These are phyloP conservation scores for Ricinus communis DNA, from an alignment of 345 rosid genomes.

Conservation along the genomic window DNA sequence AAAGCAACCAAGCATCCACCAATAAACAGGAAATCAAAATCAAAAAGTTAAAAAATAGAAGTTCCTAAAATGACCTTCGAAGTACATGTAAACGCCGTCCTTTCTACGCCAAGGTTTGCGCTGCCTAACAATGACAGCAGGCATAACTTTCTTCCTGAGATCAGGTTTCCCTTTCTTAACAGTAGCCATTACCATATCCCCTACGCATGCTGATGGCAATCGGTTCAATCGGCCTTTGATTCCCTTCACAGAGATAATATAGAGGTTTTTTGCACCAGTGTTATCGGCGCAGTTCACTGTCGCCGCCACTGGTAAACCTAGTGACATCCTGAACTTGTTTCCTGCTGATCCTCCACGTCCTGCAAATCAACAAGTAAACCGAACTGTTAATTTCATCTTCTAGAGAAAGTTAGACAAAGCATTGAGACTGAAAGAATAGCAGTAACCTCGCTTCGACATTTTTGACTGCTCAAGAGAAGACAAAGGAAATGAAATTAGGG, in stretches of 20 bases:
- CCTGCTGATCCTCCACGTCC: slow-evolving; percentile 97
- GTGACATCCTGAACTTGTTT: slow-evolving; percentile 95
- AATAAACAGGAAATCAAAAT: background rate
- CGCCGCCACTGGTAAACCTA: slow-evolving; percentile 98
- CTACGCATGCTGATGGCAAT: slow-evolving; percentile 88
- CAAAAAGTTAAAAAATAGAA: background rate
- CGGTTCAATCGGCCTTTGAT: slow-evolving; percentile 91
- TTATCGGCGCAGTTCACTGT: slow-evolving; percentile 97
- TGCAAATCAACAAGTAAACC: slow-evolving; percentile 11
- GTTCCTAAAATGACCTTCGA: slow-evolving; percentile 69
- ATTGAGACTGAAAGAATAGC: background rate
- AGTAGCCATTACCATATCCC: slow-evolving; percentile 50
- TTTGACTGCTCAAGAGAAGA: slow-evolving; percentile 38
- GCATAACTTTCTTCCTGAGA: slow-evolving; percentile 39
- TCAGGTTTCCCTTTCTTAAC: slow-evolving; percentile 40
- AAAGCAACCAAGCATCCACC: background rate
- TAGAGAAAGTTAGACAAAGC: no score
- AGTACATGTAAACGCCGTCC: slow-evolving; percentile 96
- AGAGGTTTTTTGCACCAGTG: slow-evolving; percentile 94
- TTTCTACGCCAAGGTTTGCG: slow-evolving; percentile 42
- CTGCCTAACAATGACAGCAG: slow-evolving; percentile 37
- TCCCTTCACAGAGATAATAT: slow-evolving; percentile 91
- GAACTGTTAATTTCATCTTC: background rate
- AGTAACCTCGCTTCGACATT: slow-evolving; percentile 96
- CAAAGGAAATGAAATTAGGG: background rate